Percentiles rank a stretch among this genome's conserved stretches.
These are phyloP conservation scores for Rhodamnia rubescens DNA, from an alignment of 345 rosid genomes.

Conservation along the genomic window DNA sequence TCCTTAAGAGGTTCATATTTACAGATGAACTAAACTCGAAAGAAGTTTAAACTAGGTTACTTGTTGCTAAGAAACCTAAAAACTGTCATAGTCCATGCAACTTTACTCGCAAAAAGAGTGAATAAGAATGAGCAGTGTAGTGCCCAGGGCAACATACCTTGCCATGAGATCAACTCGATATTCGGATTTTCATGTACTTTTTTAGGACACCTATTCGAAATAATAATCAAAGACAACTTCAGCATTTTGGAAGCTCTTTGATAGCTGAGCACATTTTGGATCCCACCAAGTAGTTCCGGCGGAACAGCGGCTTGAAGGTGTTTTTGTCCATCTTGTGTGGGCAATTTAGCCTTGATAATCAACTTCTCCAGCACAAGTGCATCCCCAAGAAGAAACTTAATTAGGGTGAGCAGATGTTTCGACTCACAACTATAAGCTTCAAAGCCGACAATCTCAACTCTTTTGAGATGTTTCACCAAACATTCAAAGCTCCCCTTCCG, in stretches of 20 bases:
- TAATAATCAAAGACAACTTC: background rate
- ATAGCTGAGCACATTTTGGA: background rate
- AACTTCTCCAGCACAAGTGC: background rate
- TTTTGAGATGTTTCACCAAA: background rate
- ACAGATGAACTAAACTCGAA: no score
- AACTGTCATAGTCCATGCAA: no score
- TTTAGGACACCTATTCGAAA: background rate
- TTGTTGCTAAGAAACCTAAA: no score
- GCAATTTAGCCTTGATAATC: background rate
- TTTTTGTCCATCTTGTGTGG: background rate
- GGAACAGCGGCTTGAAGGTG: background rate
- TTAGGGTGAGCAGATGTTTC: background rate
- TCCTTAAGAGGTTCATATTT: no score
- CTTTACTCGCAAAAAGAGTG: no score
- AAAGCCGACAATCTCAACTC: background rate
- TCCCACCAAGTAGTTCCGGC: background rate
- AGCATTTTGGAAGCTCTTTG: background rate
- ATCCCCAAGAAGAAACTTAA: background rate
- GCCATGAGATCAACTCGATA: no score
- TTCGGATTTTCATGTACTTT: no score
- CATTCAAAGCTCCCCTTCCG: background rate
- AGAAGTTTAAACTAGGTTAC: no score
- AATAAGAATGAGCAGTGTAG: background rate
- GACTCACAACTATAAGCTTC: background rate
- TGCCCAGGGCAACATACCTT: no score